Base-by-base conservation (phyloP, 371 early-diverging fungal species). In the Dichotomocladium elegans region DNA sequence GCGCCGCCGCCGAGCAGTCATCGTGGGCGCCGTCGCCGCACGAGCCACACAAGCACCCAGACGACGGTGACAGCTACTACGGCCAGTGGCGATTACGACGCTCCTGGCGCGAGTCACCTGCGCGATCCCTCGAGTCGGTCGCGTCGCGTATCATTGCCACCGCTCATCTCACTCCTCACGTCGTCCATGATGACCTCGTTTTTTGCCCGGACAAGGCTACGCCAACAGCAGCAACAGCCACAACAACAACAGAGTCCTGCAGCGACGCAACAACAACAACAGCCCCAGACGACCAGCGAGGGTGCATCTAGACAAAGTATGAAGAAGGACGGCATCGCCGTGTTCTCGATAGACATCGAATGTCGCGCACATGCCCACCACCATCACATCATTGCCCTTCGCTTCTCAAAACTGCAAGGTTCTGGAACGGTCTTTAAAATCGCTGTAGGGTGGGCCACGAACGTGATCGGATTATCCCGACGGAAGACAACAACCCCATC, bases 171-270 rank as follows among this genome's bases (percentile, higher is more conserved):
- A 0, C 70, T 70, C 9, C 35, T 74, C 2, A 74, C 74, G 5
- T 74, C 74, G 3, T 70, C 70, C 25, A 64, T 70, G 64, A 74
- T 68, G 10, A 68, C 68, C 0, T 74, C 74, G 2, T 68, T 74
- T 30, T 74, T 74, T 47, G 63, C 60, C 22, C 63, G 67, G 12
- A 49, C 55, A 0, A 66, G 66, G 40, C 62, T 57, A 14, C 58
- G 66, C 3, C 68, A 63, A 17, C 59, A 40, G 19, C 42, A 40
- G 25, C 53, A 31, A 24, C 53, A 24, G 28, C 28, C 35, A 37
- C 8, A 51, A 10, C 41, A 47, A 43, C 42, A 45, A 10, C n/a
- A n/a, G n/a, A n/a, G n/a, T n/a, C n/a, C n/a, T n/a, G n/a, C n/a
- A n/a, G n/a, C n/a, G n/a, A n/a, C n/a, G n/a, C n/a, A n/a, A n/a